Percentiles rank a stretch among this genome's conserved stretches.
Evolutionary conservation across 179 eudicot species (phyloP).

Genomic region (Patellifolia procumbens): DNA sequence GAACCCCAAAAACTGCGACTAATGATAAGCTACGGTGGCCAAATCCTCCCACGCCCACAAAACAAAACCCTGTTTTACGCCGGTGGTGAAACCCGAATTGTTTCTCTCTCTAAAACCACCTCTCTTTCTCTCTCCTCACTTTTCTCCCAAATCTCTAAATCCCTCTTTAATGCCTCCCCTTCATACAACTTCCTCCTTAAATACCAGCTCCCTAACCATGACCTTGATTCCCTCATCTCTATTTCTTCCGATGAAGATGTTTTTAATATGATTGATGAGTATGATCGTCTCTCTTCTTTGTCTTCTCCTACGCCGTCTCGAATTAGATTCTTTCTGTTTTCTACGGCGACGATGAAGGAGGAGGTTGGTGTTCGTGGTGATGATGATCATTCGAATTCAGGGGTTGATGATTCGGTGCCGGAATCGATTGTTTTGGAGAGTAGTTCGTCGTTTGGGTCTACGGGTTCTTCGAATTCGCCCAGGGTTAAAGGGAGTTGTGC

Average conservation of each 20-base stretch:
- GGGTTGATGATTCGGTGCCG: slow-evolving; percentile 18
- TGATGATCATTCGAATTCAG: slow-evolving; percentile 51
- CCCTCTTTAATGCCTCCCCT: slow-evolving; percentile 38
- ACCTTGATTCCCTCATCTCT: slow-evolving; percentile 78
- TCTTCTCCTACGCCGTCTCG: slow-evolving; percentile 42
- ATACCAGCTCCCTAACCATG: slow-evolving; percentile 82
- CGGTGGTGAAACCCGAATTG: slow-evolving; percentile 88
- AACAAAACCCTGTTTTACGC: slow-evolving; percentile 71
- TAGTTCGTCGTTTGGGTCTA: slow-evolving; percentile 72
- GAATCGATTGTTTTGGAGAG: slow-evolving; percentile 68
- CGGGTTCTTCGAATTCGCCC: slow-evolving; percentile 59
- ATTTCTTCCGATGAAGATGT: slow-evolving; percentile 74
- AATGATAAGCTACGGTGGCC: slow-evolving; percentile 86
- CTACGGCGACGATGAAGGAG: too few species aligned
- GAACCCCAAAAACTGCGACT: slow-evolving; percentile 56
- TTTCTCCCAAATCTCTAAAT: slow-evolving; percentile 50
- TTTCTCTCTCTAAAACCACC: slow-evolving; percentile 50
- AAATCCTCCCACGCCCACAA: slow-evolving; percentile 75
- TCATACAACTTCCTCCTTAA: slow-evolving; percentile 60
- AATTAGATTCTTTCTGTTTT: slow-evolving; percentile 66
- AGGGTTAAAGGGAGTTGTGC: slow-evolving; percentile 45
- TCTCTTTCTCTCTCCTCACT: slow-evolving; percentile 45
- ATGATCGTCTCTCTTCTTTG: slow-evolving; percentile 43
- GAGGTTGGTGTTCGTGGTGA: slow-evolving; percentile 1
- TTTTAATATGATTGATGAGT: slow-evolving; percentile 73